phyloP scores from a whole-genome alignment of 2,329 filamentous ascomycete genomes.

The Colletotrichum kahawae region DNA sequence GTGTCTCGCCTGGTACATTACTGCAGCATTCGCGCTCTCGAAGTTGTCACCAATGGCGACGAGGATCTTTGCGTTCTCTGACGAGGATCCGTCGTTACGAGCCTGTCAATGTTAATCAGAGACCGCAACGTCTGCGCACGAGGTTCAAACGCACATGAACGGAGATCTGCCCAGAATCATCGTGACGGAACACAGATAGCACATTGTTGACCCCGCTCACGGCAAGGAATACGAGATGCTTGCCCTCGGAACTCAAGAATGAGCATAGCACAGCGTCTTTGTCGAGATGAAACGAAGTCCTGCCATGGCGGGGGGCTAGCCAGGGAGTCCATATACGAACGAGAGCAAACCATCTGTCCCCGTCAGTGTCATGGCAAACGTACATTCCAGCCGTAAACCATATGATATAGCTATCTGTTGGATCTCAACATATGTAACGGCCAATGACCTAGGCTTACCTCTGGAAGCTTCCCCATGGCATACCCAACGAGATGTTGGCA shows the following conservation, averaged over 20 bases:
- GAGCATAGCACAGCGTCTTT: slow-evolving; percentile 81
- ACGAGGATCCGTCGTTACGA: slow-evolving; percentile 68
- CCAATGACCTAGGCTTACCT: slow-evolving; percentile 42
- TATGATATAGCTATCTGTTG: background rate
- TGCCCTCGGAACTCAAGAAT: slow-evolving; percentile 75
- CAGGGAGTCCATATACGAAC: slow-evolving; percentile 83
- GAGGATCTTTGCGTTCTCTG: slow-evolving; percentile 66
- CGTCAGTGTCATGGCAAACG: slow-evolving; percentile 18
- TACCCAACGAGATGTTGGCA: slow-evolving; percentile 63
- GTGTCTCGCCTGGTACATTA: slow-evolving; percentile 86
- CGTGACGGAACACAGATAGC: slow-evolving; percentile 71
- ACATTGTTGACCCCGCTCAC: slow-evolving; percentile 77
- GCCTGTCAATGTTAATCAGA: slow-evolving; percentile 41
- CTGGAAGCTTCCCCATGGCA: slow-evolving; percentile 61
- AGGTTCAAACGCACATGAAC: slow-evolving; percentile 60
- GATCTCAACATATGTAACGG: background rate
- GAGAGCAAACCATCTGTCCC: slow-evolving; percentile 76
- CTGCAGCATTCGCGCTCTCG: slow-evolving; percentile 77
- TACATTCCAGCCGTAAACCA: background rate
- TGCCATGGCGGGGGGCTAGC: slow-evolving; percentile 88
- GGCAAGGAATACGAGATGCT: slow-evolving; percentile 78
- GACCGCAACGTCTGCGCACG: background rate
- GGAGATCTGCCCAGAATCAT: slow-evolving; percentile 67
- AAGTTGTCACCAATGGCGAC: slow-evolving; percentile 75
- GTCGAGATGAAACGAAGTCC: slow-evolving; percentile 67